Evolutionary conservation across 2,329 filamentous ascomycete species (phyloP).

Genomic region (Drechslerella coelobrocha): DNA sequence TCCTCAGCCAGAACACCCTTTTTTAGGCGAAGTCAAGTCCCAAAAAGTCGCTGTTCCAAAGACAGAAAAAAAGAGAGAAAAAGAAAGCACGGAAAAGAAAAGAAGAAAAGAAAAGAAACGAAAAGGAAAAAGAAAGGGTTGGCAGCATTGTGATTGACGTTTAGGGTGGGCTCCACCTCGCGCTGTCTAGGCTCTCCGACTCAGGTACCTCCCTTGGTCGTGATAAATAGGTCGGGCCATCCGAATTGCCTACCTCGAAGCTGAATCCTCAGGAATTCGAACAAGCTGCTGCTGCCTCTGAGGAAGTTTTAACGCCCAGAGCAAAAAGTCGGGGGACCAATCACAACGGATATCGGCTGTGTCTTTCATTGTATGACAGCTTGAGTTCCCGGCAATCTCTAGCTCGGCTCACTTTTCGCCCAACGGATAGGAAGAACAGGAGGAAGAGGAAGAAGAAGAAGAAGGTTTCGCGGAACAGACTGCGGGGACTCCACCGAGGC

Average conservation of each 20-base stretch:
- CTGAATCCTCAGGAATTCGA: conserved; percentile 2
- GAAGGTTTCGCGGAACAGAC: conserved; percentile 25
- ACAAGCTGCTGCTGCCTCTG: neutral
- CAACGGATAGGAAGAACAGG: conserved; percentile 14
- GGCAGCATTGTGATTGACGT: conserved; percentile 47
- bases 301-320: conserved; percentile 1
- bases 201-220: conserved; percentile 34
- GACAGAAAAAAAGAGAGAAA: conserved; percentile 5
- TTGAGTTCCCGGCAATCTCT: conserved; percentile 26
- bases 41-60: conserved; percentile 14
- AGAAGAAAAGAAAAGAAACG: neutral
- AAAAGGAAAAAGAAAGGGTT: conserved; percentile 10
- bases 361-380: conserved; percentile 15
- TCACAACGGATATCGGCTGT: conserved; percentile 9
- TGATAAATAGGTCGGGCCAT: conserved; percentile 48
- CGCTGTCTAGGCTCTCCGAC: conserved; percentile 45
- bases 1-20: conserved; percentile 27
- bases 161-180: conserved; percentile 44
- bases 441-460: neutral
- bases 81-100: neutral
- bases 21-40: conserved; percentile 44
- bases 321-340: conserved; percentile 21
- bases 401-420: conserved; percentile 12
- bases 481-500: conserved; percentile 51
- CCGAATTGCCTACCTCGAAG: conserved; percentile 26